phyloP scores from a whole-genome alignment of 2,329 filamentous ascomycete species.

The Blastomyces silverae region DNA sequence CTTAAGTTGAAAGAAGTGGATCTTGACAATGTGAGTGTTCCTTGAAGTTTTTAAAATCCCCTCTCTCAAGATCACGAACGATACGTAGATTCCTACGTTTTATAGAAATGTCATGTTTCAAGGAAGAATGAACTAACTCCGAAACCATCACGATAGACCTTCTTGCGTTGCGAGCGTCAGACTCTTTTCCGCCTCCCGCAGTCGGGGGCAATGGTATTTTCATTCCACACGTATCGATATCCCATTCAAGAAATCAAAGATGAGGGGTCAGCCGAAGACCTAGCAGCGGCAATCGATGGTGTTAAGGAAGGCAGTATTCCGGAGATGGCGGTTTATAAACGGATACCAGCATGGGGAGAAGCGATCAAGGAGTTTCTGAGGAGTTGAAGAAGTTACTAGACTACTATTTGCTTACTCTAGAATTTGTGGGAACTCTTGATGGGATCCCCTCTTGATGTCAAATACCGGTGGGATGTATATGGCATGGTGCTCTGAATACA shows the following conservation, averaged over 20 bases:
- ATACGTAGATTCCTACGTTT: background rate
- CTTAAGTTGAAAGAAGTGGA: slow-evolving; percentile 37
- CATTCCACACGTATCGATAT: slow-evolving; percentile 58
- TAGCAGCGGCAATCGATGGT: slow-evolving; percentile 55
- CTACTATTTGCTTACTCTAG: background rate
- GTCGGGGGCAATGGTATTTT: slow-evolving; percentile 52
- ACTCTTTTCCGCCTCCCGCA: slow-evolving; percentile 54
- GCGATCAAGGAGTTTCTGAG: slow-evolving; percentile 49
- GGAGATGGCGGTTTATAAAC: slow-evolving; percentile 54
- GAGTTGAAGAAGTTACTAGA: slow-evolving; percentile 16
- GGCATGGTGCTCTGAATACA: background rate
- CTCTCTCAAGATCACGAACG: background rate
- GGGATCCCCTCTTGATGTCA: background rate
- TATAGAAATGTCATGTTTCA: background rate
- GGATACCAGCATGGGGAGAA: slow-evolving; percentile 51
- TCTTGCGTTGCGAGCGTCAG: slow-evolving; percentile 54
- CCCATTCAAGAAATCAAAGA: slow-evolving; percentile 49
- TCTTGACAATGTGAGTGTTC: slow-evolving; percentile 37
- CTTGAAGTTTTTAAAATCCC: slow-evolving; percentile 11
- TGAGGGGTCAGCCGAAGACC: slow-evolving; percentile 49
- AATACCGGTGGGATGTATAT: background rate
- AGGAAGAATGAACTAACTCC: slow-evolving; percentile 15
- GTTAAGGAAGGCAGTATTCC: slow-evolving; percentile 52
- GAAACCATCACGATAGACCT: slow-evolving; percentile 30
- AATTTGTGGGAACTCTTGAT: background rate